Conservation (phyloP, 2,329 filamentous ascomycete genomes). For the Phialophora macrospora region DNA sequence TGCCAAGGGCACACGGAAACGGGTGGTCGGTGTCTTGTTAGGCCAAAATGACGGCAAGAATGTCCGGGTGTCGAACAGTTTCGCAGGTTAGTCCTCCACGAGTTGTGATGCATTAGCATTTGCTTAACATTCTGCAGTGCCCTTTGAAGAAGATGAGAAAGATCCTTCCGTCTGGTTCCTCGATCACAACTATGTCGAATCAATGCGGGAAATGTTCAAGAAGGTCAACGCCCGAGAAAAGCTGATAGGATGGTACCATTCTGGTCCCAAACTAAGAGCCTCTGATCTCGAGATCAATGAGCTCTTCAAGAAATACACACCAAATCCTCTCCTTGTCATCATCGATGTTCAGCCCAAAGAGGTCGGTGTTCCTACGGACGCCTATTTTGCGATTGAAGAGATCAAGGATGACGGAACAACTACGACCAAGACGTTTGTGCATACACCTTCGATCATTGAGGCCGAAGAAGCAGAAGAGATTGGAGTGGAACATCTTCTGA, state of each 20-base stretch:
- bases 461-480: slow-evolving; percentile 99
- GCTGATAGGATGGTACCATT: slow-evolving; percentile 99
- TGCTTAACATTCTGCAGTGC: slow-evolving; percentile 63
- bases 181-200: slow-evolving; percentile 99
- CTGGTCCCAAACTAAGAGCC: slow-evolving; percentile 91
- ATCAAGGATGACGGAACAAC: slow-evolving; percentile 99
- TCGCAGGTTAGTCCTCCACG: slow-evolving; percentile 72
- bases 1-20: slow-evolving; percentile 82
- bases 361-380: slow-evolving; percentile 95
- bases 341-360: slow-evolving; percentile 98
- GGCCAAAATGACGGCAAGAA: slow-evolving; percentile 96
- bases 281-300: slow-evolving; percentile 99
- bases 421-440: slow-evolving; percentile 95
- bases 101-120: not conserved
- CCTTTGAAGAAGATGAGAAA: slow-evolving; percentile 98
- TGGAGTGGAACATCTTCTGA: slow-evolving; percentile 93
- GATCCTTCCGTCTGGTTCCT: slow-evolving; percentile 99
- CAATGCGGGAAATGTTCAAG: slow-evolving; percentile 99
- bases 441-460: slow-evolving; percentile 97
- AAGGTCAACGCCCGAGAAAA: slow-evolving; percentile 99
- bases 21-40: slow-evolving; percentile 91
- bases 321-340: slow-evolving; percentile 94
- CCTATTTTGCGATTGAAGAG: slow-evolving; percentile 98
- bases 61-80: slow-evolving; percentile 97
- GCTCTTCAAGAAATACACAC: slow-evolving; percentile 98